A percentile compares a stretch with the other conserved stretches of the same genome.
Evolutionary conservation across 176 grass and related monocot species (phyloP).

Genomic region (Zoysia japonica): DNA sequence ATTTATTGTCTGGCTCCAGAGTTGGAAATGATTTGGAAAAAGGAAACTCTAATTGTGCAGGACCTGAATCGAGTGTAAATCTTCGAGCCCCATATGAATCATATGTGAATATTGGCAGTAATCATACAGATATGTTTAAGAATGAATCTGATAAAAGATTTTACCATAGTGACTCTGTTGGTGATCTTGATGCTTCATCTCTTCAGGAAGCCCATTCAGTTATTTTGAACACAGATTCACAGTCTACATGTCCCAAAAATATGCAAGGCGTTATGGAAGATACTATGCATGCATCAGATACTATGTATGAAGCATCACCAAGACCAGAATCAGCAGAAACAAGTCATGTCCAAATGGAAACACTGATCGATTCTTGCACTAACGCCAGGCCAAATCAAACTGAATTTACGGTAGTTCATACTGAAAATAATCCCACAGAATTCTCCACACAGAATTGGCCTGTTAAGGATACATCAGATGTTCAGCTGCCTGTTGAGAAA

Average conservation of each 20-base stretch:
- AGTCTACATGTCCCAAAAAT: conserved; percentile 30
- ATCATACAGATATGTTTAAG: conserved; percentile 17
- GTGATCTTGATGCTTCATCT: conserved; percentile 5
- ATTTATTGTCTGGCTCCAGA: background rate
- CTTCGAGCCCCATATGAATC: conserved; percentile 17
- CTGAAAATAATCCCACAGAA: conserved; percentile 28
- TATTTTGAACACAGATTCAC: conserved; percentile 6
- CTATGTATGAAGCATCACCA: conserved; percentile 31
- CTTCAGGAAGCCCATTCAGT: background rate
- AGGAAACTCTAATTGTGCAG: conserved; percentile 29
- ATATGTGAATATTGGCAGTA: conserved; percentile 19
- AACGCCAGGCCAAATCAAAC: background rate
- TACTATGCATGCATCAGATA: conserved; percentile 7
- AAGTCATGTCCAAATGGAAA: conserved; percentile 24
- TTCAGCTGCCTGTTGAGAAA: conserved; percentile 32
- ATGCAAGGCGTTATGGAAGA: conserved; percentile 20
- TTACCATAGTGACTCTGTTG: background rate
- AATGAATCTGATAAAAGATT: conserved; percentile 20
- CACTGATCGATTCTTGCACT: background rate
- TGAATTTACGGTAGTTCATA: conserved; percentile 9
- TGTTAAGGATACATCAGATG: conserved; percentile 30
- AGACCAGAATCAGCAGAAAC: conserved; percentile 27
- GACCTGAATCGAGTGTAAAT: background rate
- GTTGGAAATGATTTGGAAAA: conserved; percentile 19
- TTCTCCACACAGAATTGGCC: conserved; percentile 12